Base-by-base conservation (phyloP, 176 grass and related monocot species). In the Olyra latifolia region DNA sequence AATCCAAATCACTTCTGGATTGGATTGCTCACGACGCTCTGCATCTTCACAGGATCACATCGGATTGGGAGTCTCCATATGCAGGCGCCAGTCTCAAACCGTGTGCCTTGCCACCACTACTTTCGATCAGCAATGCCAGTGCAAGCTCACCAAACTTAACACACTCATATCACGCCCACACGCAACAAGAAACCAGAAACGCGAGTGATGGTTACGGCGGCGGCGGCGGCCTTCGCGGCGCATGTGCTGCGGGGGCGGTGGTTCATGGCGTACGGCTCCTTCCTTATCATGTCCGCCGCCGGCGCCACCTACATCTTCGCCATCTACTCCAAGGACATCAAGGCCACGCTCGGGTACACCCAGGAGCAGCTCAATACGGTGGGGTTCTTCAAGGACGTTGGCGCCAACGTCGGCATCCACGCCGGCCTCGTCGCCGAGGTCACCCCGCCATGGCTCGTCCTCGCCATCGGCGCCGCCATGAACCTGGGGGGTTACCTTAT, bases 251-350 rank as follows among this genome's bases (percentile, higher is more conserved):
- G 69, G 0, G 70, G 84, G 0, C 70, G 84, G 0, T 91, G 89
- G 89, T 81, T 91, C 76, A 87, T 84, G 84, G 62, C 78, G 35
- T 87, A 87, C 85, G 80, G 76, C 1, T 91, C 89, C 12, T 84
- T 91, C 84, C 84, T 91, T n/a, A 71, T 91, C 80, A 87, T 87
- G 81, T 74, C 89, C 0, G 62, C 84, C 0, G 80, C 84, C 0
- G 89, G 89, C 5, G 89, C 76, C 1, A 87, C 76, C 0, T 87
- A 91, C 85, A 87, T 91, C 89, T 91, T 91, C 89, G 69, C 69
- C 56, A 76, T 91, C 80, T 91, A 87, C 81, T 91, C 89, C 71
- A 87, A 87, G 70, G 89, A 91, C 85, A 91, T 91, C 81, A 91
- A 91, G 71, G 0, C 64, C 24, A 71, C 89, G 7, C 84, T 91